Evolutionary conservation across 202 grass and related monocot species (phyloP), one percentile per base, ranked within the genome.

Genomic region (Carex arenaria): DNA sequence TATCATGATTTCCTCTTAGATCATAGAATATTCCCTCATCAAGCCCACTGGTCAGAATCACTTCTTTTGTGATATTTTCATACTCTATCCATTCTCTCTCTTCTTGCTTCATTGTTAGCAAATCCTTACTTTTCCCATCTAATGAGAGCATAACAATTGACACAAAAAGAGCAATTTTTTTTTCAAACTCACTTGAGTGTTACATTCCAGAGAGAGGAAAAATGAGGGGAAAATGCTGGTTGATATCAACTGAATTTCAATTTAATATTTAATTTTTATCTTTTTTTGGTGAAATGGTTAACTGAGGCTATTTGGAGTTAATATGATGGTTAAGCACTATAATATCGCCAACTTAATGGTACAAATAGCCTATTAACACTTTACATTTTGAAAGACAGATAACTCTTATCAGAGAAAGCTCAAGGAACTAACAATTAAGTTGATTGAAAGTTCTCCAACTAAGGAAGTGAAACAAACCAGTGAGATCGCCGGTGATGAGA

Each of bases 41-140:
- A 82, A 98, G 92, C 70, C 87, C 78, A 85, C 95, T 98, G 22
- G 51, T 88, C 82, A 76, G 67, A 79, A 95, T 79, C 40, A 93
- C 79, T 87, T 90, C 89, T 1, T 88, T 85, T 0, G 94, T 83
- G 0, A 79, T 84, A 74, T 70, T 89, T 86, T 85, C 67, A 11
- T 95, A 95, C 78, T 95, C 89, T 19, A 85, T 89, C 93, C 95
- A 98, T 43, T 98, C 95, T 10, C 70, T 49, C 81, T 98, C 88
- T 0, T 95, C 89, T 63, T 92, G 95, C 73, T 93, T 95, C 95
- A 93, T 98, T 18, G 91, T 95, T 78, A 93, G 72, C 10, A 95
- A 83, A 92, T 95, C 95, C 90, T 98, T 93, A 83, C 95, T 98
- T 78, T 98, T 98, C 1, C 95, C 95, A 92, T 98, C 95, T 98